A percentile compares a stretch with the other conserved stretches of the same genome.
These are phyloP conservation scores for Blastomyces silverae DNA, from an alignment of 2,329 filamentous ascomycete genomes.

Conservation along the genomic window DNA sequence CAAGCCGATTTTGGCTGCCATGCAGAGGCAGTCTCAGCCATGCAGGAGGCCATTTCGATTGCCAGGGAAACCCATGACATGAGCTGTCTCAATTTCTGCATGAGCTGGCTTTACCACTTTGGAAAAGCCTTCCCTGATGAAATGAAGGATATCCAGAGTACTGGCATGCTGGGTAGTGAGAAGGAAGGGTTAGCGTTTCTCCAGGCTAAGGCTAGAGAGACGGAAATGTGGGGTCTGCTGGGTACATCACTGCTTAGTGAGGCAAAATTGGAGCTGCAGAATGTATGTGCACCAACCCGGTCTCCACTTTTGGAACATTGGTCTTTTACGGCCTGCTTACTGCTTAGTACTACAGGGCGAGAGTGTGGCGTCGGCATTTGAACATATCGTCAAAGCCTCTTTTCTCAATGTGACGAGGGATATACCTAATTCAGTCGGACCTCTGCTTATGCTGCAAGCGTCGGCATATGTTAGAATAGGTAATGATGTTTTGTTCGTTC, in stretches of 20 bases:
- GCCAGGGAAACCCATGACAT: constrained; percentile 89
- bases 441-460: constrained; percentile 64
- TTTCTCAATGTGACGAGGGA: constrained; percentile 74
- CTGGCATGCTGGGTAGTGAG: constrained; percentile 67
- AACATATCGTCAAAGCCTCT: constrained; percentile 73
- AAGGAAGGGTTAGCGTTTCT: constrained; percentile 78
- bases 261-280: constrained; percentile 68
- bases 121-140: constrained; percentile 74
- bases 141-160: constrained; percentile 62
- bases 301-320: background rate
- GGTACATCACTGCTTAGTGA: constrained; percentile 79
- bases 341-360: constrained; percentile 45
- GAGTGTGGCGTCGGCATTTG: constrained; percentile 56
- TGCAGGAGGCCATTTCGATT: constrained; percentile 92
- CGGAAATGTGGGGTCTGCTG: constrained; percentile 76
- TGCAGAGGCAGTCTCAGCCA: constrained; percentile 81
- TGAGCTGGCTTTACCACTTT: constrained; percentile 95
- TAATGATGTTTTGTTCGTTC: constrained; percentile 27
- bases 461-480: constrained; percentile 72
- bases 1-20: constrained; percentile 94
- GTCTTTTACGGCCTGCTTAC: background rate
- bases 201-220: constrained; percentile 77
- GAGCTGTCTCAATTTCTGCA: constrained; percentile 84
- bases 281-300: constrained; percentile 52
- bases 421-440: constrained; percentile 64